Percentiles rank a stretch among this genome's conserved stretches.
phyloP scores from a whole-genome alignment of 2,329 filamentous ascomycete species.

The Xylaria sp. region DNA sequence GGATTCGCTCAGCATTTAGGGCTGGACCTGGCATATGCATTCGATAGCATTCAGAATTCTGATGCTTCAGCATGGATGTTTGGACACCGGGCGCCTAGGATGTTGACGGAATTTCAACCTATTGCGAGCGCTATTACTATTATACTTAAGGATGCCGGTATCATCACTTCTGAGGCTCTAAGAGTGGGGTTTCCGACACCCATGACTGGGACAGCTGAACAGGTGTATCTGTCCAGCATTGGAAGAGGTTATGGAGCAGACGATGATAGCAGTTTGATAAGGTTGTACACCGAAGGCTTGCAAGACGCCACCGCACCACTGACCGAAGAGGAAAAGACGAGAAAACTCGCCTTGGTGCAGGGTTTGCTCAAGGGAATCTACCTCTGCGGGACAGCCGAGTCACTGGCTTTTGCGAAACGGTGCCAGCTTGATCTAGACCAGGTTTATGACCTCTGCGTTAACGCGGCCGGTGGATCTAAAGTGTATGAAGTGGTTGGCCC shows the following conservation, averaged over 20 bases:
- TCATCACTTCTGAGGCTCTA: conserved; percentile 74
- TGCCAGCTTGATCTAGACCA: conserved; percentile 59
- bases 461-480: conserved; percentile 58
- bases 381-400: conserved; percentile 57
- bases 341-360: conserved; percentile 54
- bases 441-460: conserved; percentile 58
- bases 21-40: conserved; percentile 58
- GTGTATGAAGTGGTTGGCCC: conserved; percentile 54
- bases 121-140: conserved; percentile 69
- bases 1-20: conserved; percentile 68
- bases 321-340: conserved; percentile 50
- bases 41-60: conserved; percentile 57
- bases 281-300: conserved; percentile 56
- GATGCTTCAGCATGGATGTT: conserved; percentile 71
- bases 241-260: conserved; percentile 64
- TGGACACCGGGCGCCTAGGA: conserved; percentile 67
- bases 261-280: conserved; percentile 58
- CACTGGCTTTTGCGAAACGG: conserved; percentile 55
- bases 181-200: conserved; percentile 68
- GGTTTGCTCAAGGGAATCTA: conserved; percentile 57
- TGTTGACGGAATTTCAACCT: conserved; percentile 64
- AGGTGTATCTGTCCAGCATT: conserved; percentile 70
- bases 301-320: conserved; percentile 48
- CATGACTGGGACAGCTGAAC: conserved; percentile 71
- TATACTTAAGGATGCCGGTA: conserved; percentile 70